Base-by-base conservation (phyloP, 441 rosid genomes). In the Erodium moschatum region DNA sequence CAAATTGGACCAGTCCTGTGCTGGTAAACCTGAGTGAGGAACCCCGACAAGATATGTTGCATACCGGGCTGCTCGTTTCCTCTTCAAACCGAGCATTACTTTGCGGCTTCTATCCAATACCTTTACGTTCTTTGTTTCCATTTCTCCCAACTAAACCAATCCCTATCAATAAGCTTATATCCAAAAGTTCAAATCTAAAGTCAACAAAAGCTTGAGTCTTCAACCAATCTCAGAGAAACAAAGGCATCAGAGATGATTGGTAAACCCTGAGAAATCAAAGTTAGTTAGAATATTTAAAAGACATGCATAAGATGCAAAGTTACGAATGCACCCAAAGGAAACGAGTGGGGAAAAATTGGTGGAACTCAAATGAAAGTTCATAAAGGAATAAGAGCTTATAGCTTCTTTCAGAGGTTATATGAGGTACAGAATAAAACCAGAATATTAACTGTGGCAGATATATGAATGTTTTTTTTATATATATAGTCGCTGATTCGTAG, bases 61-160 rank as follows among this genome's bases (percentile, higher is more conserved):
- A 73, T 40, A 65, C 71, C 67, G 76, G 13, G 76, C 77, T 20
- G 85, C 80, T 72, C 80, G 83, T 72, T 87, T 89, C 78, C 96
- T 86, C 82, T 87, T 92, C 56, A 75, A 72, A 4, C 84, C 81
- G 7, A 72, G 83, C 78, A 81, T 68, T 67, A 77, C 77, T 74
- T 80, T 71, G 7, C 69, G 75, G 27, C 72, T 73, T 68, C 82
- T 91, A 92, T 71, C 97, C 97, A 81, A 95, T 70, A 70, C 96
- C 93, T 79, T 90, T 76, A 61, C 92, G 91, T 67, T 78, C 73
- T 66, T 82, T 73, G 82, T 21, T 68, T 89, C 92, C 97, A 95
- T 95, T 75, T 83, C 75, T 82, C 81, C 44, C 72, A 70, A 58
- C 83, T 79, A 85, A 77, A 85, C 74, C 84, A 77, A 81, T 85